phyloP scores from a whole-genome alignment of 2,329 filamentous ascomycete genomes.

The Saccharata proteae region DNA sequence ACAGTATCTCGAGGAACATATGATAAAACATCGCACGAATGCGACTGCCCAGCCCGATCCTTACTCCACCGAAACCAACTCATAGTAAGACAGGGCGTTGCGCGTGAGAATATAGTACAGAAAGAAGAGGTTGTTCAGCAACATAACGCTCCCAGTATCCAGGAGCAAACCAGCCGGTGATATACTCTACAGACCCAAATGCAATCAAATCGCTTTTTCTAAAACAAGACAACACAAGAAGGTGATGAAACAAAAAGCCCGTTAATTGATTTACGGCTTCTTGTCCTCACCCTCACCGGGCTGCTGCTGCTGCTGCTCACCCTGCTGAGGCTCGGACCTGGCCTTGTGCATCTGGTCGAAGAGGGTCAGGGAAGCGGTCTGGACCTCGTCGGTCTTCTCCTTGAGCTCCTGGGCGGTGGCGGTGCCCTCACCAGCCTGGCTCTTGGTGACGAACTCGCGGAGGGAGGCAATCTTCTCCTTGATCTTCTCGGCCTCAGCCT shows the following conservation, averaged over 20 bases:
- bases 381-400: constrained; percentile 96
- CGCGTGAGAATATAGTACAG: too few species aligned
- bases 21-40: constrained; percentile 4
- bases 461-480: constrained; percentile 82
- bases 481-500: constrained; percentile 85
- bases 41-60: constrained; percentile 3
- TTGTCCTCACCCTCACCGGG: constrained; percentile 9
- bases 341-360: constrained; percentile 99
- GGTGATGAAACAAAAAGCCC: constrained; percentile 1
- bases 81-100: too few species aligned
- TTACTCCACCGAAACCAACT: constrained; percentile 3
- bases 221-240: constrained; percentile 2
- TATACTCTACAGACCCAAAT: constrained; percentile 9
- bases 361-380: constrained; percentile 86
- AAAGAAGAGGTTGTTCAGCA: constrained; percentile 7
- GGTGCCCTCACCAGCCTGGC: constrained; percentile 78
- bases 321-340: constrained; percentile 48
- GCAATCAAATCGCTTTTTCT: constrained; percentile 9
- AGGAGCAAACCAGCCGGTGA: background rate
- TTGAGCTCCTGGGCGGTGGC: constrained; percentile 88
- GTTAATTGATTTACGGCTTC: constrained; percentile 7
- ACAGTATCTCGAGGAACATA: too few species aligned
- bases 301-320: constrained; percentile 19
- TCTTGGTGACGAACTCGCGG: constrained; percentile 86
- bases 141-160: background rate